Conservation (phyloP, 768 basidiomycete genomes). For the Tricholoma sp. region DNA sequence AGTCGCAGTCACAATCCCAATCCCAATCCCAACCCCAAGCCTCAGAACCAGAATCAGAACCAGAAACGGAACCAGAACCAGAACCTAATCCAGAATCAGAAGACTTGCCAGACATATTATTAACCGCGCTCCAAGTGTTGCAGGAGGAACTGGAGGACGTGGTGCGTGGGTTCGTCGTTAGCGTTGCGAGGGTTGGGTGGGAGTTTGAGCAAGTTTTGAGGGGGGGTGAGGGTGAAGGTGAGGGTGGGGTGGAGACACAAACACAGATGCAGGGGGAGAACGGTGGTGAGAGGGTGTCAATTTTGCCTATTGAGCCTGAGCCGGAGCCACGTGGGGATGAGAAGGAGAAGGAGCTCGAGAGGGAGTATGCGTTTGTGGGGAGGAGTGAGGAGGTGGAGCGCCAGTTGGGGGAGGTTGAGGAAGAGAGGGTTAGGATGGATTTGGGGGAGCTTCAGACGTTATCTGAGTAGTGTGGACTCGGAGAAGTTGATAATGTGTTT, state of each 20-base stretch:
- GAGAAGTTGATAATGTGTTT: no score
- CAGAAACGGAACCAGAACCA: no score
- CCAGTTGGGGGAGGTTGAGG: not conserved
- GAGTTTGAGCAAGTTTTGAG: constrained; percentile 31
- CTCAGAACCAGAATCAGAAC: no score
- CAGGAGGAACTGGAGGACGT: constrained; percentile 58
- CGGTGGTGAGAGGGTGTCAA: constrained; percentile 23
- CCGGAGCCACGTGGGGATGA: constrained; percentile 15
- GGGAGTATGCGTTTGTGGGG: constrained; percentile 19
- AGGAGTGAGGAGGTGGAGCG: not conserved
- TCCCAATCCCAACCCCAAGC: no score
- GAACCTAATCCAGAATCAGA: not conserved
- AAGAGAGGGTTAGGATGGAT: not conserved
- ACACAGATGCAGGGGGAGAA: constrained; percentile 9
- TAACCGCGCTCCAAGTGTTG: constrained; percentile 30
- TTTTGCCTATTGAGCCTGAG: constrained; percentile 22
- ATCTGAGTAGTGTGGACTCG: no score
- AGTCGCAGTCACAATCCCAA: no score
- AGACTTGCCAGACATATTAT: constrained; percentile 44
- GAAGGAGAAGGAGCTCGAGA: constrained; percentile 45
- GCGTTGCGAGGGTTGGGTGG: constrained; percentile 43
- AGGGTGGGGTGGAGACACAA: constrained; percentile 2
- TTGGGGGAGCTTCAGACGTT: not conserved
- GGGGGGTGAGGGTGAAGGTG: constrained; percentile 15
- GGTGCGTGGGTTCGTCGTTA: constrained; percentile 53